Evolutionary conservation across 148 eudicot species (phyloP).

Genomic region (Oxyria digyna): DNA sequence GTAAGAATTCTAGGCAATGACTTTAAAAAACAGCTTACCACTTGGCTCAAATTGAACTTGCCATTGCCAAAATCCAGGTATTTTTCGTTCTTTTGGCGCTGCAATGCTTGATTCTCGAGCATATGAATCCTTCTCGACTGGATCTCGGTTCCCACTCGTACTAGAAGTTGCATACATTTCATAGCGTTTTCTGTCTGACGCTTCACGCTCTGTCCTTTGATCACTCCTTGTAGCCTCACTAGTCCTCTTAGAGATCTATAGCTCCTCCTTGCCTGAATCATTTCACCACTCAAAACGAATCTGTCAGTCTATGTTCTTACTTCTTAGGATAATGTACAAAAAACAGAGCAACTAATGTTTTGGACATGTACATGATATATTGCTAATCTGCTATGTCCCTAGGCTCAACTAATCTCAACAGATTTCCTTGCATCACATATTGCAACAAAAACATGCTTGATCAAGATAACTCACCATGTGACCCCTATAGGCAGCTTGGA

Average conservation of each 20-base stretch:
- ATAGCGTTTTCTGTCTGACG: slow-evolving; percentile 76
- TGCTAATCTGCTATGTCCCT: background rate
- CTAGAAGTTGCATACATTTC: slow-evolving; percentile 86
- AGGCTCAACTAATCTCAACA: background rate
- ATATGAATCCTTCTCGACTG: slow-evolving; percentile 81
- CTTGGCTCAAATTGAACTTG: slow-evolving; percentile 24
- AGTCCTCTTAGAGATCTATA: slow-evolving; percentile 72
- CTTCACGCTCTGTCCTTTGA: slow-evolving; percentile 79
- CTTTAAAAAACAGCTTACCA: slow-evolving; percentile 3
- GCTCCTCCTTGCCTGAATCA: slow-evolving; percentile 67
- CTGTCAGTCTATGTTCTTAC: background rate
- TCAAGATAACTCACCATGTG: slow-evolving; percentile 35
- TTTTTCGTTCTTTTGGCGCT: slow-evolving; percentile 47
- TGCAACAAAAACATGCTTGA: background rate
- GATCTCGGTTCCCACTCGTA: slow-evolving; percentile 78
- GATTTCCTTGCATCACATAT: too few species aligned
- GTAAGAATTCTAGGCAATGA: too few species aligned
- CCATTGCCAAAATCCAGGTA: slow-evolving; percentile 39
- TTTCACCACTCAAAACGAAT: background rate
- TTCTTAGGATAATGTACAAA: too few species aligned
- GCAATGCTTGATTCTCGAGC: slow-evolving; percentile 68
- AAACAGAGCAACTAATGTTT: too few species aligned
- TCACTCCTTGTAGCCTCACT: slow-evolving; percentile 85
- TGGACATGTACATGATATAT: background rate
- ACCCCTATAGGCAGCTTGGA: slow-evolving; percentile 82